A percentile compares a stretch with the other conserved stretches of the same genome.
These are phyloP conservation scores for Melanomma pulvis-pyrius DNA, from an alignment of 495 filamentous ascomycete genomes.

Conservation along the genomic window DNA sequence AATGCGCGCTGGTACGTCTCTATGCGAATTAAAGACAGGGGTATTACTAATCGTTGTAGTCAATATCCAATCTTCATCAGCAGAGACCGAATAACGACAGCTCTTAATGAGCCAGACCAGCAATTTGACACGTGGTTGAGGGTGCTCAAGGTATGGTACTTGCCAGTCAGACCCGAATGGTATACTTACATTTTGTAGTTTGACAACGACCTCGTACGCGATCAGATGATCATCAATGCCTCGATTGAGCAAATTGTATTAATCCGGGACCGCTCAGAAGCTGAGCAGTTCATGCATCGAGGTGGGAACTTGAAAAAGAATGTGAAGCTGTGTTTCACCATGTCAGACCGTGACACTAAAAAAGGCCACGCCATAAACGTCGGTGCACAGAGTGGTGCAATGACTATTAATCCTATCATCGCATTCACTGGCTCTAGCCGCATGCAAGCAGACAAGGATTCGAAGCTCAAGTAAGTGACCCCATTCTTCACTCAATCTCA, in stretches of 20 bases:
- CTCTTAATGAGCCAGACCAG: conserved; percentile 70
- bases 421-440: conserved; percentile 57
- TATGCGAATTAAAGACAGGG: background rate
- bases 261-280: conserved; percentile 66
- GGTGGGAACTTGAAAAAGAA: conserved; percentile 60
- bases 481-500: background rate
- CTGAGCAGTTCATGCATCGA: conserved; percentile 62
- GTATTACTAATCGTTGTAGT: background rate
- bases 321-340: conserved; percentile 69
- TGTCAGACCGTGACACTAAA: conserved; percentile 59
- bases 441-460: conserved; percentile 78
- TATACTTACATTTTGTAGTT: conserved; percentile 53
- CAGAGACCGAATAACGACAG: conserved; percentile 60
- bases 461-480: conserved; percentile 48
- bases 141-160: conserved; percentile 61
- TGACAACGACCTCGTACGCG: conserved; percentile 73
- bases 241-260: conserved; percentile 83
- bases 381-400: conserved; percentile 5
- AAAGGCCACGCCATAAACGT: conserved; percentile 55
- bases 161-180: no score
- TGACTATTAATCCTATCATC: conserved; percentile 54
- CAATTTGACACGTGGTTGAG: conserved; percentile 75
- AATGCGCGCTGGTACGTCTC: conserved; percentile 27
- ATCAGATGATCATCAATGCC: conserved; percentile 81
- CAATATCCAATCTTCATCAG: conserved; percentile 66